Percentiles rank a stretch among this genome's conserved stretches.
phyloP scores from a whole-genome alignment of 305 asterid species.

The Andrographis paniculata region DNA sequence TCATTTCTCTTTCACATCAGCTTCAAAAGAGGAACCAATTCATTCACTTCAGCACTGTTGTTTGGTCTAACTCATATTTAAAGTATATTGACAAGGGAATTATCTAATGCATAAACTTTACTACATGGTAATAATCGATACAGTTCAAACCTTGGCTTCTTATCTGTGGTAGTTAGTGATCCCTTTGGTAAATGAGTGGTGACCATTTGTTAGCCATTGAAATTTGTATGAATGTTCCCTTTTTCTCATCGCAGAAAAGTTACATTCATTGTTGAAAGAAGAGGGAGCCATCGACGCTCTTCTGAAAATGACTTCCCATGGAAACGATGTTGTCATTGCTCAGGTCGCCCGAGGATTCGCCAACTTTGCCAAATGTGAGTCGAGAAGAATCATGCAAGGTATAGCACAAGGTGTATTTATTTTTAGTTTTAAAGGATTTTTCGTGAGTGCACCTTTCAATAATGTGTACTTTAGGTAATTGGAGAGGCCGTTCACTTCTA shows the following conservation, averaged over 20 bases:
- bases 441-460: conserved; percentile 14
- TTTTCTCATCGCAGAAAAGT: conserved; percentile 41
- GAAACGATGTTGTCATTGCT: conserved; percentile 56
- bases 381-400: conserved; percentile 77
- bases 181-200: too few species aligned
- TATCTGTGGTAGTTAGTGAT: too few species aligned
- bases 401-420: neutral
- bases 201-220: neutral
- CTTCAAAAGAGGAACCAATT: too few species aligned
- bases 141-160: too few species aligned
- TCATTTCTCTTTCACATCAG: too few species aligned
- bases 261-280: conserved; percentile 54
- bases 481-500: conserved; percentile 64
- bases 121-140: too few species aligned
- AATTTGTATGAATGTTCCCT: conserved; percentile 5
- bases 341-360: conserved; percentile 94
- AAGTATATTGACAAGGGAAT: too few species aligned
- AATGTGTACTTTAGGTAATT: conserved; percentile 31
- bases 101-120: too few species aligned
- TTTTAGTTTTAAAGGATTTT: conserved; percentile 3
- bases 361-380: conserved; percentile 84
- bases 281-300: conserved; percentile 79
- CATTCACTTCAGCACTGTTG: too few species aligned
- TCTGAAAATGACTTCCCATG: conserved; percentile 50
- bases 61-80: too few species aligned